phyloP scores from a whole-genome alignment of 2,329 filamentous ascomycete species.

The Trichophyton equinum region DNA sequence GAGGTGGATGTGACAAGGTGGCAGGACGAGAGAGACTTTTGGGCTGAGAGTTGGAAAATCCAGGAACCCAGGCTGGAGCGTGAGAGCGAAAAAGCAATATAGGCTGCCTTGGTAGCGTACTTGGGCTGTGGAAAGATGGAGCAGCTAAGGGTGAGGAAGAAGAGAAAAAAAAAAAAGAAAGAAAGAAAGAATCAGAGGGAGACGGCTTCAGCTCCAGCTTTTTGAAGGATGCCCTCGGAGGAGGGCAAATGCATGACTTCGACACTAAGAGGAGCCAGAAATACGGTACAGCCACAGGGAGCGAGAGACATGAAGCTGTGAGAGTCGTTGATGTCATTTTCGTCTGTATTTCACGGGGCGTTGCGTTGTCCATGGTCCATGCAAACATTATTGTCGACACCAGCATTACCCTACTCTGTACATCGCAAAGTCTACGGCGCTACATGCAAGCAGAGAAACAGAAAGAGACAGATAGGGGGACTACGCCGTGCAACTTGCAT shows the following conservation, averaged over 20 bases:
- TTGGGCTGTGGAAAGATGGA: no score
- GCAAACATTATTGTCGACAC: no score
- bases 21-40: neutral
- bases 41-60: neutral
- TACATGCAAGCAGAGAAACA: neutral
- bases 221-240: neutral
- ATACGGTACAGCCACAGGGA: neutral
- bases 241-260: neutral
- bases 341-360: neutral
- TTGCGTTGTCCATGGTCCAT: no score
- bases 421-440: neutral
- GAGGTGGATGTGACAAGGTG: neutral
- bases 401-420: no score
- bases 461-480: no score
- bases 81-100: neutral
- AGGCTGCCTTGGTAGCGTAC: neutral
- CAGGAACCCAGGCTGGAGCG: neutral
- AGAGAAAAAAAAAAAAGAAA: neutral
- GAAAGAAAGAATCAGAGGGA: neutral
- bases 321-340: neutral
- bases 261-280: neutral
- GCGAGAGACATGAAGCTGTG: neutral
- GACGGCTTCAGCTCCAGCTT: neutral
- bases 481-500: no score
- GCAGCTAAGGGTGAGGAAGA: neutral